Percentiles rank a stretch among this genome's conserved stretches.
Evolutionary conservation across 495 filamentous ascomycete genomes (phyloP).

Genomic region (Symbiotaphrina buchneri): DNA sequence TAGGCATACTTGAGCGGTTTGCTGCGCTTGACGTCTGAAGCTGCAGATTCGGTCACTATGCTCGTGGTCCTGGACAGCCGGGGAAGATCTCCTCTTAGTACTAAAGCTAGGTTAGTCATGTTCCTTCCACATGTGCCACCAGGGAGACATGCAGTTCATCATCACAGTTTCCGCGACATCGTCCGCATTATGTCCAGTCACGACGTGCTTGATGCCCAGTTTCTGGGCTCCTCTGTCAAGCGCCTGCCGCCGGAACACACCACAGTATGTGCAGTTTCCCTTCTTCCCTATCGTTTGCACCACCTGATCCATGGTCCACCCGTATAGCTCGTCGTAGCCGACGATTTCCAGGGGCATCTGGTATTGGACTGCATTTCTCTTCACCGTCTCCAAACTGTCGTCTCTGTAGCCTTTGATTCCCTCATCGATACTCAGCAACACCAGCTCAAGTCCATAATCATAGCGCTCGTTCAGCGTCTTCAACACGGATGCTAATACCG

Average conservation of each 20-base stretch:
- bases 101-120: slow-evolving; percentile 2
- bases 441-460: slow-evolving; percentile 64
- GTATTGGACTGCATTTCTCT: slow-evolving; percentile 78
- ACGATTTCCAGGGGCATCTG: slow-evolving; percentile 77
- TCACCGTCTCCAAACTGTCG: slow-evolving; percentile 87
- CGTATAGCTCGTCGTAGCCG: slow-evolving; percentile 84
- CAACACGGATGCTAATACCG: slow-evolving; percentile 80
- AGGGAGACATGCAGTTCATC: slow-evolving; percentile 41
- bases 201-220: slow-evolving; percentile 78
- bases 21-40: slow-evolving; percentile 65
- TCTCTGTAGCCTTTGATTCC: slow-evolving; percentile 94
- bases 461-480: slow-evolving; percentile 87
- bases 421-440: slow-evolving; percentile 84
- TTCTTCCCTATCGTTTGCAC: slow-evolving; percentile 92
- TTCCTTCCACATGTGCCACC: no score
- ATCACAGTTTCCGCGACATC: slow-evolving; percentile 96
- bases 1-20: slow-evolving; percentile 97
- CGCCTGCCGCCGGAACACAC: slow-evolving; percentile 86
- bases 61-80: slow-evolving; percentile 76
- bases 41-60: slow-evolving; percentile 60
- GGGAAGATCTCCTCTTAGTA: slow-evolving; percentile 75
- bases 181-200: slow-evolving; percentile 94
- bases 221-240: slow-evolving; percentile 78
- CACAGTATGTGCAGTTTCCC: slow-evolving; percentile 97
- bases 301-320: slow-evolving; percentile 99